Evolutionary conservation across 345 rosid genomes (phyloP), one percentile per base, ranked within the genome.

Genomic region (Aethionema arabicum): DNA sequence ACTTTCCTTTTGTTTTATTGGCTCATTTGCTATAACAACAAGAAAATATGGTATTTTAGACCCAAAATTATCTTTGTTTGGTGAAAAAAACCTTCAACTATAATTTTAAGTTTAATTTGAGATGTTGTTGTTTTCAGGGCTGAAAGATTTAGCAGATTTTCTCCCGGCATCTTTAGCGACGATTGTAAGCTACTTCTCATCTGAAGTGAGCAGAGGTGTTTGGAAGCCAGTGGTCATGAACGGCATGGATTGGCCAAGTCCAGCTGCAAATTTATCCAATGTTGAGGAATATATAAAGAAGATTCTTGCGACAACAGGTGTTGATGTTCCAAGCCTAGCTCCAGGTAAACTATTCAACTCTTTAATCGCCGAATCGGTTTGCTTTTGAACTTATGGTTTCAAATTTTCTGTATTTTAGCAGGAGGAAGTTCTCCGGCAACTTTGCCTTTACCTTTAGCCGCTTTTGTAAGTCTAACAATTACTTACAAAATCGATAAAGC

Each of bases 201-300:
- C 99, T 42, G 99, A 93, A 75, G 92, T 93, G 59, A 90, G 96
- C 61, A 76, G 99, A 52, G 81, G 96, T 42, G 85, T 93, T 61
- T 93, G 97, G 99, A 93, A 87, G 69, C 95, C 99, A 7, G 99
- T 66, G 47, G 83, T 75, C 67, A 93, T 93, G 99, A 90, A 93
- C 39, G 99, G 99, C 56, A 77, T 81, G 69, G 97, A 93, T 80
- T 93, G 99, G 99, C 99, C 99, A 1, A 93, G 97, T 74, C 99
- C 99, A 40, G 97, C 97, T 59, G 83, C 92, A 59, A 93, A 93
- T 75, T 76, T 87, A 60, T 80, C 95, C 68, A 75, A 64, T 55
- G 96, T 93, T 52, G 99, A 93, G 81, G 88, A 83, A 61, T 88
- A 74, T 67, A 93, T 93, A 49, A 87, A 83, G 76, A 87, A 83